A percentile compares a stretch with the other conserved stretches of the same genome.
phyloP scores from a whole-genome alignment of 371 early-diverging fungal species.

The Mucor ambiguus region DNA sequence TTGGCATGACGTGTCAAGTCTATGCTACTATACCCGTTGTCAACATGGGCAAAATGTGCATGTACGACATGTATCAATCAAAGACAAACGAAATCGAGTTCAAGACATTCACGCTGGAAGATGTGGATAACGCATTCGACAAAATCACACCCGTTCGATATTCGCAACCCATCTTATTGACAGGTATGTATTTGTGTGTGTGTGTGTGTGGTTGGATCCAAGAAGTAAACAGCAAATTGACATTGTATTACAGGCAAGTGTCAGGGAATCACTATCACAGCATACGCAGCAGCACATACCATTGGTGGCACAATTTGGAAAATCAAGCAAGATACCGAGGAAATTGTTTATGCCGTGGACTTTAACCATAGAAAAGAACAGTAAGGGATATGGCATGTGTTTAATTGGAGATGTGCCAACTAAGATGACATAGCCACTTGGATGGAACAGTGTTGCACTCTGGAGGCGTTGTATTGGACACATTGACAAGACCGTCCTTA shows the following conservation, averaged over 20 bases:
- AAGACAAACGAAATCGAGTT: conserved; percentile 74
- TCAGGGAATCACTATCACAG: conserved; percentile 88
- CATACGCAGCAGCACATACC: conserved; percentile 95
- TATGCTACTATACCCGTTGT: conserved; percentile 95
- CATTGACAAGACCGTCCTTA: conserved; percentile 80
- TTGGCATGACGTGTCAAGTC: conserved; percentile 87
- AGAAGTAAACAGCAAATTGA: background rate
- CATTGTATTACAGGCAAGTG: conserved; percentile 61
- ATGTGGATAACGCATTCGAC: conserved; percentile 87
- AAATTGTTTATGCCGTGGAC: conserved; percentile 95
- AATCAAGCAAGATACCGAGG: conserved; percentile 92
- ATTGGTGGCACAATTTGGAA: conserved; percentile 98
- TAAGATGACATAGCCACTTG: conserved; percentile 66
- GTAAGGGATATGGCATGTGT: conserved; percentile 40
- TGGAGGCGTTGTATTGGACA: conserved; percentile 72
- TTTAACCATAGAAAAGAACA: conserved; percentile 95
- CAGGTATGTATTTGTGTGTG: conserved; percentile 2
- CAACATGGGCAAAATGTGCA: conserved; percentile 89
- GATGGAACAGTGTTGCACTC: conserved; percentile 78
- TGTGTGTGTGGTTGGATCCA: too few species aligned
- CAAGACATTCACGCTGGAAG: conserved; percentile 67
- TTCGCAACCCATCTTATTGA: conserved; percentile 84
- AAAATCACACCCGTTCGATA: conserved; percentile 85
- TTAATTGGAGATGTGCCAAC: background rate
- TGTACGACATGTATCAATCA: conserved; percentile 80